Conservation (phyloP, 2,329 filamentous ascomycete genomes). For the Penicillium concentricum region DNA sequence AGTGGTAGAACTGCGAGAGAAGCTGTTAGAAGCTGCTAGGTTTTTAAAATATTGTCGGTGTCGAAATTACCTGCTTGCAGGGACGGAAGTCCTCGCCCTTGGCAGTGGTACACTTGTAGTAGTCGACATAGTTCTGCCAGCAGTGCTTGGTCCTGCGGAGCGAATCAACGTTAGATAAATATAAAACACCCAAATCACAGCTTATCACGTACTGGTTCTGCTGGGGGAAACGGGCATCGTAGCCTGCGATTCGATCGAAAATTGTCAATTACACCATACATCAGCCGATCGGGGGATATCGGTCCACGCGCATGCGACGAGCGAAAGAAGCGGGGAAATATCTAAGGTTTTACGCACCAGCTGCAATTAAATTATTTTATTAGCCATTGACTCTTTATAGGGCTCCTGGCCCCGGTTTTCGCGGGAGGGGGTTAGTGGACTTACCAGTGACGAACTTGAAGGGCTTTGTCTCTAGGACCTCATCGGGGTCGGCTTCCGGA, state of each 20-base stretch:
- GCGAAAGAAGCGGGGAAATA: slow-evolving; percentile 12
- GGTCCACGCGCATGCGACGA: slow-evolving; percentile 10
- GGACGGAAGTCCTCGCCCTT: slow-evolving; percentile 98
- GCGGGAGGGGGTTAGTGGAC: slow-evolving; percentile 38
- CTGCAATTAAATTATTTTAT: slow-evolving; percentile 42
- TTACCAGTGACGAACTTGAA: slow-evolving; percentile 99
- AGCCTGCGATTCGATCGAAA: slow-evolving; percentile 62
- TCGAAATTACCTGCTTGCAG: slow-evolving; percentile 76
- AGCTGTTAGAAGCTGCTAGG: slow-evolving; percentile 3
- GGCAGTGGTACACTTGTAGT: slow-evolving; percentile 98
- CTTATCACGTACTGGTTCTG: slow-evolving; percentile 63
- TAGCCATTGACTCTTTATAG: slow-evolving; percentile 40
- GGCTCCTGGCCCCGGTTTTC: slow-evolving; percentile 25
- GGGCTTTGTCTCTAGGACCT: slow-evolving; percentile 90
- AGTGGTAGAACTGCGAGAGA: slow-evolving; percentile 76
- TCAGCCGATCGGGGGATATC: slow-evolving; percentile 15
- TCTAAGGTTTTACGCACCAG: slow-evolving; percentile 45
- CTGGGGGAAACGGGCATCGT: slow-evolving; percentile 99
- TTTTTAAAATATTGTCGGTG: background rate
- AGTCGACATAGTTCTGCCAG: slow-evolving; percentile 99
- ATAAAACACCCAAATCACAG: background rate
- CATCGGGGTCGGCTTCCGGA: slow-evolving; percentile 61
- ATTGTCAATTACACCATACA: slow-evolving; percentile 27
- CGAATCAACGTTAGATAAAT: slow-evolving; percentile 13
- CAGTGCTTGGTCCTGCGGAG: slow-evolving; percentile 80